Percentiles rank a stretch among this genome's conserved stretches.
phyloP scores from a whole-genome alignment of 108 stramenopile genomes.

The Asterionellopsis glacialis region DNA sequence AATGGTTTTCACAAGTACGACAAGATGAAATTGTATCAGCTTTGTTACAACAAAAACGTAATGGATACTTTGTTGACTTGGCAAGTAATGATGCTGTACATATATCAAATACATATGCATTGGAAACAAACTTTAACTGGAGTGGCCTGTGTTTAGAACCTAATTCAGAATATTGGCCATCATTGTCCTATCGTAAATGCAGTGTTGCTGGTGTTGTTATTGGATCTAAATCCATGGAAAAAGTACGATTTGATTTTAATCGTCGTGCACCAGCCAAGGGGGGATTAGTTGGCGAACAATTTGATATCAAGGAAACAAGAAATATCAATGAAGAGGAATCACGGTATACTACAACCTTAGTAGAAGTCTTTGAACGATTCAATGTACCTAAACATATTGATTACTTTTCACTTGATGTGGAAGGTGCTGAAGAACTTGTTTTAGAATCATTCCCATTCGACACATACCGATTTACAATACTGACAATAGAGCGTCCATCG shows the following conservation, averaged over 20 bases:
- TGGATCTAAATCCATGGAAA: constrained; percentile 27
- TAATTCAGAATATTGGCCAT: constrained; percentile 16
- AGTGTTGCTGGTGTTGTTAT: constrained; percentile 36
- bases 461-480: constrained; percentile 33
- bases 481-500: constrained; percentile 54
- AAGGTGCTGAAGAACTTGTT: constrained; percentile 23
- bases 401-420: constrained; percentile 29
- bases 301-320: constrained; percentile 13
- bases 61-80: constrained; percentile 39
- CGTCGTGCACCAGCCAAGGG: constrained; percentile 23
- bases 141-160: constrained; percentile 17
- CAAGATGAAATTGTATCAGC: constrained; percentile 22
- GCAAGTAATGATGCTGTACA: constrained; percentile 33
- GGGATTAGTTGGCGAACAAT: constrained; percentile 18
- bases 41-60: constrained; percentile 18
- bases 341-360: constrained; percentile 36
- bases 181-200: constrained; percentile 18
- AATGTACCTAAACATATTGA: constrained; percentile 31
- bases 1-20: constrained; percentile 21
- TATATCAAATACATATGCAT: constrained; percentile 25
- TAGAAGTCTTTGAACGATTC: constrained; percentile 35
- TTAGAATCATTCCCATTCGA: constrained; percentile 41
- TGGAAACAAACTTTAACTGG: constrained; percentile 12
- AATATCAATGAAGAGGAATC: neutral
- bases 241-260: constrained; percentile 33